phyloP scores from a whole-genome alignment of 306 rosid species.

The Gynostemma pentaphyllum region DNA sequence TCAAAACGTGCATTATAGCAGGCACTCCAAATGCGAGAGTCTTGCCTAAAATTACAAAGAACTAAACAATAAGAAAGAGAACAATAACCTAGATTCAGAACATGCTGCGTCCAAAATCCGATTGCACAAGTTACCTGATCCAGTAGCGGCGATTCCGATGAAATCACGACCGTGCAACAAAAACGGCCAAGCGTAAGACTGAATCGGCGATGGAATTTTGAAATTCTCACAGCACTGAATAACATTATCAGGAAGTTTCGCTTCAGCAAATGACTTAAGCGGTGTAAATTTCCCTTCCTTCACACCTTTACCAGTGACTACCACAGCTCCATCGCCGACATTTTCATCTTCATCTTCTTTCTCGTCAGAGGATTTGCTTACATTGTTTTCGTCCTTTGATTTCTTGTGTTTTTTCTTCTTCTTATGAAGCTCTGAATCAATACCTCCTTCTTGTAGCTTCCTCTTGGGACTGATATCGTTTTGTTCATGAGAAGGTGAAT shows the following conservation, averaged over 20 bases:
- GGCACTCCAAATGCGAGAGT: conserved; percentile 91
- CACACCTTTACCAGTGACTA: conserved; percentile 57
- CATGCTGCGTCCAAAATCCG: neutral
- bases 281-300: conserved; percentile 41
- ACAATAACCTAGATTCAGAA: neutral
- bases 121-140: conserved; percentile 46
- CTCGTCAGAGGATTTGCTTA: conserved; percentile 6
- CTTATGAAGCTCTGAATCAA: conserved; percentile 21
- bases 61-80: conserved; percentile 5
- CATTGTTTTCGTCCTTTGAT: conserved; percentile 16
- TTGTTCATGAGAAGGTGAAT: neutral
- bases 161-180: conserved; percentile 80
- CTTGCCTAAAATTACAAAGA: conserved; percentile 41
- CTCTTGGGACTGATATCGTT: conserved; percentile 38
- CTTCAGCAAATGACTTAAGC: conserved; percentile 32
- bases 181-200: conserved; percentile 91
- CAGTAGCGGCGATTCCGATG: conserved; percentile 94
- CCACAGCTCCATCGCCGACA: conserved; percentile 30
- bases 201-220: conserved; percentile 74
- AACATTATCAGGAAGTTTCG: conserved; percentile 59
- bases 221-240: conserved; percentile 73
- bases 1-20: conserved; percentile 68
- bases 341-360: conserved; percentile 18
- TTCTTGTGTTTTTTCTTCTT: conserved; percentile 31
- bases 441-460: conserved; percentile 25